Percentiles rank a stretch among this genome's conserved stretches.
These are phyloP conservation scores for Botrytis deweyae DNA, from an alignment of 2,329 filamentous ascomycete species.

Conservation along the genomic window DNA sequence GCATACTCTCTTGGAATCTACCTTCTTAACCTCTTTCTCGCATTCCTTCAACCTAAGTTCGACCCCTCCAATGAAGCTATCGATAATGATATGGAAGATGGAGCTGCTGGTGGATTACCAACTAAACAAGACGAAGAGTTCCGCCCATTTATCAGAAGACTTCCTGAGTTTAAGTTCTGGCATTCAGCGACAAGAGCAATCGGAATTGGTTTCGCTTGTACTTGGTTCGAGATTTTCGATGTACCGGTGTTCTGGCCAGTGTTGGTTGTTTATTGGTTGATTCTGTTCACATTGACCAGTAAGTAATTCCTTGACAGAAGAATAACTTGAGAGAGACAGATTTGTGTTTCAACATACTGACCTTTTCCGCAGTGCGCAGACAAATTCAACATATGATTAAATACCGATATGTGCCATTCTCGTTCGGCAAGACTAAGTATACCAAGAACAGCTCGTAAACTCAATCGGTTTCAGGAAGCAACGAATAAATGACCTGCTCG, in stretches of 20 bases:
- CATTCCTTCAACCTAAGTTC: constrained; percentile 97
- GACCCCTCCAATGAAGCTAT: constrained; percentile 88
- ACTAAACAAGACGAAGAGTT: constrained; percentile 98
- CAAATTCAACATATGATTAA: constrained; percentile 99
- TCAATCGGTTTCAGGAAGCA: constrained; percentile 8
- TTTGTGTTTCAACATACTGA: constrained; percentile 22
- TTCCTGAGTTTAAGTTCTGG: constrained; percentile 99
- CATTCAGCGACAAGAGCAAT: constrained; percentile 90
- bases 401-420: constrained; percentile 96
- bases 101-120: constrained; percentile 75
- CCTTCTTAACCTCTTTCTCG: constrained; percentile 97
- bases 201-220: constrained; percentile 78
- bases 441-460: constrained; percentile 55
- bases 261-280: constrained; percentile 97
- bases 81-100: constrained; percentile 96
- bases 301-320: constrained; percentile 43
- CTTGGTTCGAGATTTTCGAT: constrained; percentile 92
- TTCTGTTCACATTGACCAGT: constrained; percentile 95
- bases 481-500: constrained; percentile 11
- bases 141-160: constrained; percentile 89
- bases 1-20: constrained; percentile 98
- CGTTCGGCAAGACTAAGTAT: constrained; percentile 85
- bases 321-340: background rate
- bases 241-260: constrained; percentile 99
- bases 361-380: constrained; percentile 71